Base-by-base conservation (phyloP, 2,329 filamentous ascomycete genomes). In the Neofusicoccum kwambonambiense region DNA sequence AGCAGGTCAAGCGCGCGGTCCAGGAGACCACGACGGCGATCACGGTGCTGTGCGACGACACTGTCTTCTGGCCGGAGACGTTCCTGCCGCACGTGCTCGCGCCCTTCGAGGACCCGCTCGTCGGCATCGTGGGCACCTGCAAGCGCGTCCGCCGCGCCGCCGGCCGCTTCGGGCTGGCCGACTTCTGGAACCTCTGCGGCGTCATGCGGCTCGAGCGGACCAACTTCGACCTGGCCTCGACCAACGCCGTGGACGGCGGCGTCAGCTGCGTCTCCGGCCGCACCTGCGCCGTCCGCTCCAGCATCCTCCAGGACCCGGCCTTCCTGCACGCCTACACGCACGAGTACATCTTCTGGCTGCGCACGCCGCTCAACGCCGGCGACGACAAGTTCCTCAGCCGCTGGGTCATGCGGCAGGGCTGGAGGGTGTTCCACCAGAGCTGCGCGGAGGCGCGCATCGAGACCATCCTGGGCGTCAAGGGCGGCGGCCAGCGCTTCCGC, bases 381-480 rank as follows among this genome's bases (percentile, higher is more conserved):
- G 74, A 77, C n/a, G 73, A 76, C 49, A 74, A 72, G 34, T 88
- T 83, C 67, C 76, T 85, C 31, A 87, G 85, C 0, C 78, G 86
- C 7, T 83, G 79, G 67, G 76, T 82, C 5, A 77, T 85, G 27
- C 74, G 76, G 9, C 69, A 78, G 3, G 79, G 78, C 5, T 85
- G 79, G 77, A 74, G 78, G 3, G 78, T 87, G 61, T 80, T 80
- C 63, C 81, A 87, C 52, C 86, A 89, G 70, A 80, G 81, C 64
- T 77, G 76, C 3, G 67, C 76, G 0, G 81, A 86, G 5, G 77
- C 81, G 0, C 75, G 77, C 0, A 77, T 88, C 41, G 76, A 80
- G 27, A 88, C 85, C 0, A 78, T 76, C 0, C 74, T 89, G 2
- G 67, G 65, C 4, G 44, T 65, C 50, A 50, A 50, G n/a, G 56